phyloP scores from a whole-genome alignment of 768 basidiomycete species.

The Mycena chlorophos region DNA sequence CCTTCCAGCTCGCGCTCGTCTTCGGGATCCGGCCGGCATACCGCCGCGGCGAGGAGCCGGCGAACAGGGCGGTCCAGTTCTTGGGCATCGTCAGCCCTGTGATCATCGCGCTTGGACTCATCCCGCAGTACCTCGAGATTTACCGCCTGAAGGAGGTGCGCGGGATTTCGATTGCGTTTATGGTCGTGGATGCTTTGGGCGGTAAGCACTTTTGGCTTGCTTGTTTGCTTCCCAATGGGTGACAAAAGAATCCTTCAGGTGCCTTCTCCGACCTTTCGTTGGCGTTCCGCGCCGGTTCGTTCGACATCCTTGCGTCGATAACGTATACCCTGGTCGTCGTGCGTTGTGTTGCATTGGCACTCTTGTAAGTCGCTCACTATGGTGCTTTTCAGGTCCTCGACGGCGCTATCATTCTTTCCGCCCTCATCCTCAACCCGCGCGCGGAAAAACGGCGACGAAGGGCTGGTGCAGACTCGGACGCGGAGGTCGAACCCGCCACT shows the following conservation, averaged over 20 bases:
- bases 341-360: slow-evolving; percentile 23
- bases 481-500: too few species aligned
- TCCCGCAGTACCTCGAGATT: slow-evolving; percentile 77
- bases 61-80: slow-evolving; percentile 40
- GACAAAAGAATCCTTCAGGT: slow-evolving; percentile 28
- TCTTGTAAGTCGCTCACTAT: slow-evolving; percentile 5
- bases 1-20: slow-evolving; percentile 60
- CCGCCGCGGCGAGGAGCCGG: slow-evolving; percentile 27
- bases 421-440: slow-evolving; percentile 65
- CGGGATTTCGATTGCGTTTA: slow-evolving; percentile 71
- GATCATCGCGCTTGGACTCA: slow-evolving; percentile 50
- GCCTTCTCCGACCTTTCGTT: slow-evolving; percentile 71
- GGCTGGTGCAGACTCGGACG: too few species aligned
- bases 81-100: slow-evolving; percentile 65
- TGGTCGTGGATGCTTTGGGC: slow-evolving; percentile 68
- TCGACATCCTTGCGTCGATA: slow-evolving; percentile 64
- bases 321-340: slow-evolving; percentile 66
- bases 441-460: background rate
- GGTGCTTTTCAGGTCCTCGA: slow-evolving; percentile 54
- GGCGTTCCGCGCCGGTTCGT: slow-evolving; percentile 59
- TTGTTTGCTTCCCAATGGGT: background rate
- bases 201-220: slow-evolving; percentile 30
- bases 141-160: slow-evolving; percentile 59
- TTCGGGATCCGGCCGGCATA: slow-evolving; percentile 54
- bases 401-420: slow-evolving; percentile 56